Evolutionary conservation across 768 basidiomycete species (phyloP).

Genomic region (Hysterangium stoloniferum): DNA sequence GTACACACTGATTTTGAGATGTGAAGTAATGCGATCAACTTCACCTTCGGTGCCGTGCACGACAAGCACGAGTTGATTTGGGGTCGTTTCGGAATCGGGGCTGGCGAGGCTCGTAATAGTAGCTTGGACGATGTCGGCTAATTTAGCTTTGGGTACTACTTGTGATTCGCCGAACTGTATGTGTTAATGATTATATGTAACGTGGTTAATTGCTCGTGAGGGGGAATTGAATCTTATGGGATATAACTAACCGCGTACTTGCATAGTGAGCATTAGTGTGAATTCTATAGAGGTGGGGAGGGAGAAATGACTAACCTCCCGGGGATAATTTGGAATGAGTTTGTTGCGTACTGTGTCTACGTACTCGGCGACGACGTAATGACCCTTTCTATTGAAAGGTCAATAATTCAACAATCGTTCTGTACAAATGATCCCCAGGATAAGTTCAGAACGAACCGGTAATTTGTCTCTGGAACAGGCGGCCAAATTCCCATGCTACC

Average conservation of each 20-base stretch:
- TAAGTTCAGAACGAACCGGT: constrained; percentile 44
- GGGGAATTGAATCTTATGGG: not conserved
- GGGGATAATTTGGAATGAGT: constrained; percentile 54
- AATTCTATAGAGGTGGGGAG: constrained; percentile 6
- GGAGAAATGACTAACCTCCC: constrained; percentile 39
- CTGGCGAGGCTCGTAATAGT: constrained; percentile 66
- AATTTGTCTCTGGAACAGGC: constrained; percentile 66
- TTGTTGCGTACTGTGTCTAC: constrained; percentile 58
- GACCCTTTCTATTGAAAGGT: constrained; percentile 54
- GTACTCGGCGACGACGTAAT: constrained; percentile 67
- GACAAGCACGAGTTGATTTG: constrained; percentile 67
- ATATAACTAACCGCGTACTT: constrained; percentile 13
- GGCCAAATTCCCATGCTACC: constrained; percentile 66
- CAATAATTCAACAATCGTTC: constrained; percentile 9
- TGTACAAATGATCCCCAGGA: constrained; percentile 15
- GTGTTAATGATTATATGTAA: constrained; percentile 9
- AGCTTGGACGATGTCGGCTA: constrained; percentile 66
- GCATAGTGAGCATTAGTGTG: constrained; percentile 9
- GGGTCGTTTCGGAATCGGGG: constrained; percentile 65
- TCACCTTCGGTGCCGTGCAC: constrained; percentile 51
- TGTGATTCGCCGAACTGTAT: constrained; percentile 82
- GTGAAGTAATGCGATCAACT: constrained; percentile 57
- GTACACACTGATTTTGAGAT: constrained; percentile 71
- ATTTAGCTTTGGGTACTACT: constrained; percentile 52
- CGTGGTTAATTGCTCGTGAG: not conserved